Evolutionary conservation across 805 yeast genomes (phyloP), one percentile per base, ranked within the genome.

Genomic region (Wickerhamiella shivajii): DNA sequence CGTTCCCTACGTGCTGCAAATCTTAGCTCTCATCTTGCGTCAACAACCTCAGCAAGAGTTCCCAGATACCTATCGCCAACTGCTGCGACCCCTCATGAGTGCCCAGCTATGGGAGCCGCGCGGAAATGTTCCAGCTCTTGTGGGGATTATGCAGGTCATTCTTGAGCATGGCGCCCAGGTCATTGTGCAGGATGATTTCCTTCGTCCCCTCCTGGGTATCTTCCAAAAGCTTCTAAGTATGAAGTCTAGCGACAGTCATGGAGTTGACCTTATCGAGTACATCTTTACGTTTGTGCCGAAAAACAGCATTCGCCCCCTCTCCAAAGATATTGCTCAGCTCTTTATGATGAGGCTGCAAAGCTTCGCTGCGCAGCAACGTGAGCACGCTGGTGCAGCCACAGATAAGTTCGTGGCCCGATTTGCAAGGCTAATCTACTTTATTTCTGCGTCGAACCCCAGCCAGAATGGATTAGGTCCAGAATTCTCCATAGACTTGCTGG

Each of bases 111-210:
- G 98, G 98, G 97, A 90, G 53, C 71, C 69, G 40, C 67, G 74
- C 43, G 98, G 97, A 11, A 90, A 87, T 45, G 73, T 87, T 22
- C 98, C 98, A 2, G 96, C 95, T 2, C 71, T 87, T 14, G 76
- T 92, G 0, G 69, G 95, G 45, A 61, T 90, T 33, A 60, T 90
- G 24, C 67, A 72, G 36, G 73, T 81, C 5, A 73, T 87, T 14
- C 57, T 77, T 21, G 55, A 55, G 28, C 71, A 67, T 29, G 55
- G 57, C 3, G 48, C 56, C 2, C 47, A 48, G 15, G 57, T 61
- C 43, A 47, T 59, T 7, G 57, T 73, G n/a, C 48, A 53, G 18
- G 52, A 52, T 12, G 67, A 64, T 31, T 34, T 50, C 24, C 52
- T 83, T 26, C 69, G 78, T 22, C 93, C 96, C 3, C 68, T 90